These are phyloP conservation scores for Tribonema minus DNA, from an alignment of 108 stramenopile species.

Conservation along the genomic window DNA sequence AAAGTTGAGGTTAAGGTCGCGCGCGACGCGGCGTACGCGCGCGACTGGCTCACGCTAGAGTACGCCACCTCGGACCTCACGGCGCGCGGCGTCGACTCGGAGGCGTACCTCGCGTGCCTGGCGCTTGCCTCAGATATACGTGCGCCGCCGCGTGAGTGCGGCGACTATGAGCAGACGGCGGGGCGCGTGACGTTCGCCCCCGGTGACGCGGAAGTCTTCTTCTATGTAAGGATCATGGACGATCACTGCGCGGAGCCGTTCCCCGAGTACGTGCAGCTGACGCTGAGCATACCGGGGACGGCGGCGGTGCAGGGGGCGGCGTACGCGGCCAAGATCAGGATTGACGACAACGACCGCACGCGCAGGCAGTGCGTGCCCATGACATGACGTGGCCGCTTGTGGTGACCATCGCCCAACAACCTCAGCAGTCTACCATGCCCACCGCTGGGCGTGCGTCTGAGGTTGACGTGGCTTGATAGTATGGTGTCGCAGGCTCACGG, in stretches of 20 bases:
- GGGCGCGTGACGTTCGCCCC: slow-evolving; percentile 62
- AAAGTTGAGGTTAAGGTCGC: slow-evolving; percentile 57
- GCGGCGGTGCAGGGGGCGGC: slow-evolving; percentile 59
- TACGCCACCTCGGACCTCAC: slow-evolving; percentile 71
- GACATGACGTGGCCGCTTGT: too few relatives aligned
- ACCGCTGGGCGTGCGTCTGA: too few relatives aligned
- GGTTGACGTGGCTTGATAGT: too few relatives aligned
- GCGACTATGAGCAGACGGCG: slow-evolving; percentile 69
- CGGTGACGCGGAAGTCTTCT: slow-evolving; percentile 51
- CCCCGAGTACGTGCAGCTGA: slow-evolving; percentile 69
- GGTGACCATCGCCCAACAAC: too few relatives aligned
- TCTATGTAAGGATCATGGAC: slow-evolving; percentile 66
- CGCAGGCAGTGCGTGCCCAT: too few relatives aligned
- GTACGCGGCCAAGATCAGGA: slow-evolving; percentile 64
- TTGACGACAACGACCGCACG: slow-evolving; percentile 73
- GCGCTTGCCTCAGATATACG: slow-evolving; percentile 4
- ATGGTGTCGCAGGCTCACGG: too few relatives aligned
- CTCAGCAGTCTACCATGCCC: too few relatives aligned
- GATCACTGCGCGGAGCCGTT: slow-evolving; percentile 64
- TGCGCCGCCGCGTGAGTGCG: slow-evolving; percentile 53
- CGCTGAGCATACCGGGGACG: slow-evolving; percentile 65
- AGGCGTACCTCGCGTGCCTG: slow-evolving; percentile 56
- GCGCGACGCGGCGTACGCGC: slow-evolving; percentile 50
- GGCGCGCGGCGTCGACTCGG: slow-evolving; percentile 64
- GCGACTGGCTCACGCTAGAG: slow-evolving; percentile 52